phyloP scores from a whole-genome alignment of 306 rosid genomes.

The Quercus variabilis region DNA sequence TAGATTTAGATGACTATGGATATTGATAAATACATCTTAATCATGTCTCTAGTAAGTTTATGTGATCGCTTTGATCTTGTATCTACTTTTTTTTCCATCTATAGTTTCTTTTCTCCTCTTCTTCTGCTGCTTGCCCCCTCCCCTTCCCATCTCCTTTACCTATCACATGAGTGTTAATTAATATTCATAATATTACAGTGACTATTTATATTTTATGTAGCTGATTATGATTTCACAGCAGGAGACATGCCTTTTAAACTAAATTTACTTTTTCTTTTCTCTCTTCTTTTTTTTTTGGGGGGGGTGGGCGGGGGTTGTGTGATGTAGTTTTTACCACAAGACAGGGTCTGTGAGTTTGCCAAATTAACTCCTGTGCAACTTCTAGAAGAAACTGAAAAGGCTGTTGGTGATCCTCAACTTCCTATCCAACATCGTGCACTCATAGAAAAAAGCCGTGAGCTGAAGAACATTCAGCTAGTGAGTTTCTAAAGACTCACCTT shows the following conservation, averaged over 20 bases:
- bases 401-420: slow-evolving; percentile 88
- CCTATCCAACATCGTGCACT: slow-evolving; percentile 69
- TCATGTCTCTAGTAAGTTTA: no score
- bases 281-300: slow-evolving; percentile 12
- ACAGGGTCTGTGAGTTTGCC: slow-evolving; percentile 96
- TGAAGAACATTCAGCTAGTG: slow-evolving; percentile 77
- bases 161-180: neutral
- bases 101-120: neutral
- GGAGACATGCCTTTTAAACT: slow-evolving; percentile 1
- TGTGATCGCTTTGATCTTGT: neutral
- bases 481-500: slow-evolving; percentile 16
- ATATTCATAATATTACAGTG: neutral
- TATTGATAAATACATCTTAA: no score
- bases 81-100: neutral
- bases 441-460: slow-evolving; percentile 63
- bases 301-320: neutral
- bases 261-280: neutral
- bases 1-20: no score
- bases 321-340: slow-evolving; percentile 87
- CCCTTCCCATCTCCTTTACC: neutral
- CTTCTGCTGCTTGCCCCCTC: neutral
- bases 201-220: neutral
- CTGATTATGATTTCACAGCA: neutral
- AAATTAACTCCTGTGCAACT: slow-evolving; percentile 89
- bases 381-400: slow-evolving; percentile 91